A percentile compares a stretch with the other conserved stretches of the same genome.
phyloP scores from a whole-genome alignment of 768 basidiomycete genomes.

The Russula emetica region DNA sequence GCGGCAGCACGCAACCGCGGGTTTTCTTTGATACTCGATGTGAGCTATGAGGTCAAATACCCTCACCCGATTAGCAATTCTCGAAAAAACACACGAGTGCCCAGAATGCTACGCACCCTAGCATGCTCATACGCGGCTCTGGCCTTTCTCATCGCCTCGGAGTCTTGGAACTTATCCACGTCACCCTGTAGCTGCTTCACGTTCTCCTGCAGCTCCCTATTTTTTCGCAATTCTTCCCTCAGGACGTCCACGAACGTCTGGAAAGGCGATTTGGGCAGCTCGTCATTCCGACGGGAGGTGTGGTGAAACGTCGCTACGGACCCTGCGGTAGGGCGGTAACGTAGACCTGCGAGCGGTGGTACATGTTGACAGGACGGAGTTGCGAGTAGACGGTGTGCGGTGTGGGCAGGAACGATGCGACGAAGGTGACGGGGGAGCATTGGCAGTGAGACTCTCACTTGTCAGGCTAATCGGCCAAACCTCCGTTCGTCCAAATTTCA shows the following conservation, averaged over 20 bases:
- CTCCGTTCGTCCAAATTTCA: not conserved
- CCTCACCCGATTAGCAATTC: not conserved
- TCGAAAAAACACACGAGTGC: not conserved
- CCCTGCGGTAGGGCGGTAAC: conserved; percentile 31
- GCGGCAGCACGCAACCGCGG: conserved; percentile 88
- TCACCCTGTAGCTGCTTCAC: conserved; percentile 97
- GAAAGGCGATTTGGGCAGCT: conserved; percentile 86
- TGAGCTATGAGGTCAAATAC: conserved; percentile 49
- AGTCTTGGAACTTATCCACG: conserved; percentile 95
- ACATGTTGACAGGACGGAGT: conserved; percentile 24
- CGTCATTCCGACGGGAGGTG: conserved; percentile 55
- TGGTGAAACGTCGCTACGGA: conserved; percentile 50
- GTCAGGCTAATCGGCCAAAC: not conserved
- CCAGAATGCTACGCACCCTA: conserved; percentile 53
- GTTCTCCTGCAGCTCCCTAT: conserved; percentile 91
- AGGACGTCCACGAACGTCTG: conserved; percentile 95
- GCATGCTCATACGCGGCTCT: conserved; percentile 91
- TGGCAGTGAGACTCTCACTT: not conserved
- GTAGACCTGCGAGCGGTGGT: conserved; percentile 31
- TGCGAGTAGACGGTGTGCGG: conserved; percentile 31
- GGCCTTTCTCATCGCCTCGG: conserved; percentile 90
- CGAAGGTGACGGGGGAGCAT: conserved; percentile 45
- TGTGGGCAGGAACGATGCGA: conserved; percentile 36
- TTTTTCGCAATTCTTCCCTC: conserved; percentile 88
- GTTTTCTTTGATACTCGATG: conserved; percentile 94